Percentiles rank a stretch among this genome's conserved stretches.
Evolutionary conservation across 768 basidiomycete genomes (phyloP).

Genomic region (Tylopilus vinaceipallidus): DNA sequence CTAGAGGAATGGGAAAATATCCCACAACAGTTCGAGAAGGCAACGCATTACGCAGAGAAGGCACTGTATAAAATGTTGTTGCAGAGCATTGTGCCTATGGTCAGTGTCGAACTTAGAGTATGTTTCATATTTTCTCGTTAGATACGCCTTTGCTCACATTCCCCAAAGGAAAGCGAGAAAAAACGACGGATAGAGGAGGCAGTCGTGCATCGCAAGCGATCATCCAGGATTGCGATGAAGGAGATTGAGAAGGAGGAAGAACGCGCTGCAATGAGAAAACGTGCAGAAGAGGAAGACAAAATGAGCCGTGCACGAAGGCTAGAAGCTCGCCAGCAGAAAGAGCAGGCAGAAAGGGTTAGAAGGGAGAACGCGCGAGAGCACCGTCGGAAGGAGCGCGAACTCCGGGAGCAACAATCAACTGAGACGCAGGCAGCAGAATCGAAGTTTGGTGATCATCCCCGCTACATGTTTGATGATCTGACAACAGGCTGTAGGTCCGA

Average conservation of each 20-base stretch:
- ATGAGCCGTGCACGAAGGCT: slow-evolving; percentile 58
- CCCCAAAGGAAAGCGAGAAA: slow-evolving; percentile 55
- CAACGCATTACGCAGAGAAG: slow-evolving; percentile 78
- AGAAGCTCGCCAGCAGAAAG: slow-evolving; percentile 54
- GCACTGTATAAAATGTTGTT: slow-evolving; percentile 67
- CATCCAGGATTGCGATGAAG: slow-evolving; percentile 80
- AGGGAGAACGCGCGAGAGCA: slow-evolving; percentile 62
- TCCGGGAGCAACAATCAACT: slow-evolving; percentile 21
- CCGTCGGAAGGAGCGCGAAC: slow-evolving; percentile 37
- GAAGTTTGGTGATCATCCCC: slow-evolving; percentile 11
- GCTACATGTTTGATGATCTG: slow-evolving; percentile 9
- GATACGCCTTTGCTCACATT: slow-evolving; percentile 3
- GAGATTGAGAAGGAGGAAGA: slow-evolving; percentile 81
- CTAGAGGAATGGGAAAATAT: slow-evolving; percentile 84
- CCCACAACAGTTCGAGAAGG: slow-evolving; percentile 69
- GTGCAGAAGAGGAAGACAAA: slow-evolving; percentile 67
- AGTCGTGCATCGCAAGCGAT: slow-evolving; percentile 83
- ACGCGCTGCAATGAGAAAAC: slow-evolving; percentile 52
- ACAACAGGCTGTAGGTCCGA: slow-evolving; percentile 15
- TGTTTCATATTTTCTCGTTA: slow-evolving; percentile 2
- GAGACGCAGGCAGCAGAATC: slow-evolving; percentile 10
- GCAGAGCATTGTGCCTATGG: slow-evolving; percentile 65
- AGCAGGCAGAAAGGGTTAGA: slow-evolving; percentile 51
- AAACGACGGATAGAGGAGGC: slow-evolving; percentile 70
- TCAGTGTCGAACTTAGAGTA: slow-evolving; percentile 68